A percentile compares a stretch with the other conserved stretches of the same genome.
These are phyloP conservation scores for Paraurostyla sp. DNA, from an alignment of 73 alveolate species.

Conservation along the genomic window DNA sequence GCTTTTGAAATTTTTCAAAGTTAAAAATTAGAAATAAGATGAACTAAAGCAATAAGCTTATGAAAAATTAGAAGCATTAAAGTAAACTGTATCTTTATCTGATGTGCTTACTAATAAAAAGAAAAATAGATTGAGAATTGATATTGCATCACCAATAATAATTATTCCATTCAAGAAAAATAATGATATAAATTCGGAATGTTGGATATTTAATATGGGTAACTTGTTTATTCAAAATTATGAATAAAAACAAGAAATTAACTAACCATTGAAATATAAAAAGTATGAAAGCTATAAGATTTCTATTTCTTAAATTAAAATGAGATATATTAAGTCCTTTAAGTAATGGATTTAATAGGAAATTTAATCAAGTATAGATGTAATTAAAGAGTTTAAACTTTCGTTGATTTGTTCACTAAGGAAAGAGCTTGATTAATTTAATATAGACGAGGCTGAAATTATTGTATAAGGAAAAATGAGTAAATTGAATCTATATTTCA, in stretches of 20 bases:
- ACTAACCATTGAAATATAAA: not conserved
- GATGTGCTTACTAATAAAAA: slow-evolving; percentile 52
- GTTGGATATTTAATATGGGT: slow-evolving; percentile 65
- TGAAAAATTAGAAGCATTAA: slow-evolving; percentile 48
- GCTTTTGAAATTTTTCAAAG: slow-evolving; percentile 38
- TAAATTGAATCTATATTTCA: slow-evolving; percentile 7
- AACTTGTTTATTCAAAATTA: slow-evolving; percentile 12
- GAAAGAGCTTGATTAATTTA: not conserved
- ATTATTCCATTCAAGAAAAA: slow-evolving; percentile 55
- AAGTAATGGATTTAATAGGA: not conserved
- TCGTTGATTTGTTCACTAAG: not conserved
- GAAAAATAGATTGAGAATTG: slow-evolving; percentile 39
- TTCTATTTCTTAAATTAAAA: not conserved
- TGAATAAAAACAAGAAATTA: not conserved
- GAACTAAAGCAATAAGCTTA: slow-evolving; percentile 52
- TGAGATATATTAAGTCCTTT: slow-evolving; percentile 29
- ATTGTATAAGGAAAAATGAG: slow-evolving; percentile 47
- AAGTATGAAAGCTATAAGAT: slow-evolving; percentile 9
- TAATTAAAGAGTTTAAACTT: slow-evolving; percentile 21
- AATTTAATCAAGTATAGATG: not conserved
- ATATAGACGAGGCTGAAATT: not conserved
- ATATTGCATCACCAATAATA: slow-evolving; percentile 47
- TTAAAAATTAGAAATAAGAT: slow-evolving; percentile 14
- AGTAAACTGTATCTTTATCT: slow-evolving; percentile 19
- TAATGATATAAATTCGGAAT: slow-evolving; percentile 29